Base-by-base conservation (phyloP, 1,284 basidiomycete species). In the Acaromyces ingoldii region DNA sequence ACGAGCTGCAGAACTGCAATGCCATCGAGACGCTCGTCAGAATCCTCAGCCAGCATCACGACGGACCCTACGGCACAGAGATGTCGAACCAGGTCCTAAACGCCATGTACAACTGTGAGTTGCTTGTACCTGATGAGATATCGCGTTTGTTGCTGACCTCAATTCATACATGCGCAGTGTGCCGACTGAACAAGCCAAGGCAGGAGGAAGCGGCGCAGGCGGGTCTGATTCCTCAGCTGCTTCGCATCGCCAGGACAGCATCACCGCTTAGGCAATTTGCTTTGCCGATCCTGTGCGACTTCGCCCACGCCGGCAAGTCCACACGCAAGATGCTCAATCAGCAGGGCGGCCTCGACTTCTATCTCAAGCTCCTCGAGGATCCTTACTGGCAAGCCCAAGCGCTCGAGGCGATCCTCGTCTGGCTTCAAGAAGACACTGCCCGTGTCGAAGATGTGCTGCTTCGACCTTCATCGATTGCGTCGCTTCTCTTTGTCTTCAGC, bases 171-270 rank as follows among this genome's bases (percentile, higher is more conserved):
- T n/a, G n/a, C n/a, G n/a, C n/a, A 49, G 41, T 70, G 25, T 70
- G 68, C 39, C 55, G 68, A 6, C 51, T 70, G 34, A 69, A 63
- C 56, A 66, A 67, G 57, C 63, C 66, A 9, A 53, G 68, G 51
- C 93, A 97, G 76, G 93, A 97, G 77, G 93, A 97, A 76, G 91
- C 93, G 4, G 91, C 92, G 0, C 86, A 91, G 67, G 90, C 90
- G 2, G 93, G 91, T 11, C 89, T 95, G 57, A 86, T 98, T 25
- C 90, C 93, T 1, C 84, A 89, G 60, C 81, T 98, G 34, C 88
- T 91, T 75, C 83, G 85, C 3, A 86, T 96, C 42, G 89, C 92
- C 54, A 82, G 86, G 67, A 87, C 84, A 10, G 87, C 84, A 56
- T 93, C 91, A 15, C 92, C 90, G 0, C 81, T 97, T 62, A 92